Evolutionary conservation across 257 asterid species (phyloP).

Genomic region (Orobanche coerulescens): DNA sequence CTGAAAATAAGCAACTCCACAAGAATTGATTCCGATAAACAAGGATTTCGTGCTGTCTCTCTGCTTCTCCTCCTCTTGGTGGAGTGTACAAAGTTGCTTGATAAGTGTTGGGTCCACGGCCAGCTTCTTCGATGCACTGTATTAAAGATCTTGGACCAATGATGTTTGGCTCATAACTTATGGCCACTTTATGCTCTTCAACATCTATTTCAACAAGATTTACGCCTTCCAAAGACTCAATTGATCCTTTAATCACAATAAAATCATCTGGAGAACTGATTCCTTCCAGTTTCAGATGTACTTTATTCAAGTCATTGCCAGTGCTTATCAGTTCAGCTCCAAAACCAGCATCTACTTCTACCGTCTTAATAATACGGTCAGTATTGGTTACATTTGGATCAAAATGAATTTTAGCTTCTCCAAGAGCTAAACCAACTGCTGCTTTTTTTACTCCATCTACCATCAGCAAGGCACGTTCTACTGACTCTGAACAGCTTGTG

Average conservation of each 20-base stretch:
- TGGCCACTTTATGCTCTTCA: conserved; percentile 43
- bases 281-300: conserved; percentile 69
- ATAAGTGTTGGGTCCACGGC: conserved; percentile 41
- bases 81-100: conserved; percentile 66
- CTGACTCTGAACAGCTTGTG: conserved; percentile 98
- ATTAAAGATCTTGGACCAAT: conserved; percentile 91
- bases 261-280: conserved; percentile 49
- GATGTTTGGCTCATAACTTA: conserved; percentile 71
- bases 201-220: conserved; percentile 54
- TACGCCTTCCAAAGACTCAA: conserved; percentile 74
- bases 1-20: conserved; percentile 83
- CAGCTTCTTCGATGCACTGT: conserved; percentile 61
- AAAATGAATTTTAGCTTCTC: conserved; percentile 92
- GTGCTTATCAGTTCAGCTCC: conserved; percentile 82
- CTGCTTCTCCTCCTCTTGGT: conserved; percentile 67
- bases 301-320: conserved; percentile 65
- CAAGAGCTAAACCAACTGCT: conserved; percentile 96
- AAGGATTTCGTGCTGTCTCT: conserved; percentile 59
- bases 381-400: conserved; percentile 71
- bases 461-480: conserved; percentile 76
- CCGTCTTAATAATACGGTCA: conserved; percentile 49
- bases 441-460: conserved; percentile 87
- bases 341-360: conserved; percentile 93
- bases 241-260: conserved; percentile 37
- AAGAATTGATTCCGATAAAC: conserved; percentile 67